phyloP scores from a whole-genome alignment of 2,329 filamentous ascomycete species.

The Talaromyces sp. region DNA sequence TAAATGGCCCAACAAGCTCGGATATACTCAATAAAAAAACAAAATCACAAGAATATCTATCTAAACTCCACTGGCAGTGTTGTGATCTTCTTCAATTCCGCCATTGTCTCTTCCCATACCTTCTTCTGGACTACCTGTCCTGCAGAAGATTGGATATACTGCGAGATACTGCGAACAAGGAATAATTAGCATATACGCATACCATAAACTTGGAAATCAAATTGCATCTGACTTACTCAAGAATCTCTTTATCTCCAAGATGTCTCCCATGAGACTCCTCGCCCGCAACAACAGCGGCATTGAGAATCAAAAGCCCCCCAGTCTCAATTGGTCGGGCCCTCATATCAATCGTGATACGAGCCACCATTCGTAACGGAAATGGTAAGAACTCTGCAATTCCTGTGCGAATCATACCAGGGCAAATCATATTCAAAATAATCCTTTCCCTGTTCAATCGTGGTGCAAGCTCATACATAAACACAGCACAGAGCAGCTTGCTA shows the following conservation, averaged over 20 bases:
- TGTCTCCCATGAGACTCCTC: conserved; percentile 26
- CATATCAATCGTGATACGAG: conserved; percentile 12
- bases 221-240: conserved; percentile 20
- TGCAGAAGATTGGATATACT: conserved; percentile 18
- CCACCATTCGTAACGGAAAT: conserved; percentile 14
- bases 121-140: conserved; percentile 23
- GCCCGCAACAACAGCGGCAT: conserved; percentile 24
- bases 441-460: conserved; percentile 19
- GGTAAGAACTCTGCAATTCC: conserved; percentile 21
- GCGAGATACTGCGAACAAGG: conserved; percentile 12
- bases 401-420: conserved; percentile 29
- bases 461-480: conserved; percentile 29
- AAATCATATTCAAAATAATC: conserved; percentile 31
- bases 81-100: conserved; percentile 17
- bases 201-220: too few relatives aligned
- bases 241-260: conserved; percentile 21
- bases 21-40: too few relatives aligned
- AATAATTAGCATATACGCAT: too few relatives aligned
- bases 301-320: conserved; percentile 22
- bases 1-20: too few relatives aligned
- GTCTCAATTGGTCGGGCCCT: conserved; percentile 17
- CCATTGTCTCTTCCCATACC: conserved; percentile 26
- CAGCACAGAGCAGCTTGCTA: conserved; percentile 24
- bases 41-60: background rate
- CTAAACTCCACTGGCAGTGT: conserved; percentile 1